Evolutionary conservation across 73 alveolate genomes (phyloP), one percentile per base, ranked within the genome.

Genomic region (Paramecium sexaurelia): DNA sequence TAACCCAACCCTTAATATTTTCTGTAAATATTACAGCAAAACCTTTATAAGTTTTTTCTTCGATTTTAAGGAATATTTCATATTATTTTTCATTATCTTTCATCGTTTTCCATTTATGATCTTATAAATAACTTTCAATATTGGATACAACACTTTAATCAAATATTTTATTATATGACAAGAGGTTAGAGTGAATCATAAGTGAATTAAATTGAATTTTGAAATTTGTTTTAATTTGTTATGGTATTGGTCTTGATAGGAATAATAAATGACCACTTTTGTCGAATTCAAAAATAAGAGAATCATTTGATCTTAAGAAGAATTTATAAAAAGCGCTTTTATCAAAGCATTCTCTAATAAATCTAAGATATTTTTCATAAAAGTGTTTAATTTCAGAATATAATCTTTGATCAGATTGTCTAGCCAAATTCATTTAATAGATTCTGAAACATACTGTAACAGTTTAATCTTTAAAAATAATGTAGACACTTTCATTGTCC

Each of bases 231-330:
- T 78, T 78, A 7, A 78, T 78, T 33, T n/a, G 7, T 41, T 20
- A 9, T 10, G 90, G 90, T 1, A 78, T 78, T 0, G 90, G 90
- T 43, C 90, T 78, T 3, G 90, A 78, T 2, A 78, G 55, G 55
- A 78, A 78, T 13, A 78, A 10, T 24, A 78, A 78, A 43, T 45
- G 90, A 20, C 90, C 90, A 78, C 90, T 78, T 33, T 78, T 78
- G 41, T 78, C 90, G 37, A 78, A 78, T 43, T 78, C 90, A 78
- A 78, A 78, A 19, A 78, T 78, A 17, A 78, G 71, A 8, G 90
- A 78, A 78, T 78, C 90, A 43, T 78, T 78, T n/a, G 90, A 78
- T 78, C 90, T 78, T 8, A 78, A 47, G 22, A 78, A 78, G 55
- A 78, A 78, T 24, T 78, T 78, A 78, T 78, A 78, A 40, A 78